Conservation (phyloP, 1,284 basidiomycete species). For the Cutaneotrichosporon mucoides region DNA sequence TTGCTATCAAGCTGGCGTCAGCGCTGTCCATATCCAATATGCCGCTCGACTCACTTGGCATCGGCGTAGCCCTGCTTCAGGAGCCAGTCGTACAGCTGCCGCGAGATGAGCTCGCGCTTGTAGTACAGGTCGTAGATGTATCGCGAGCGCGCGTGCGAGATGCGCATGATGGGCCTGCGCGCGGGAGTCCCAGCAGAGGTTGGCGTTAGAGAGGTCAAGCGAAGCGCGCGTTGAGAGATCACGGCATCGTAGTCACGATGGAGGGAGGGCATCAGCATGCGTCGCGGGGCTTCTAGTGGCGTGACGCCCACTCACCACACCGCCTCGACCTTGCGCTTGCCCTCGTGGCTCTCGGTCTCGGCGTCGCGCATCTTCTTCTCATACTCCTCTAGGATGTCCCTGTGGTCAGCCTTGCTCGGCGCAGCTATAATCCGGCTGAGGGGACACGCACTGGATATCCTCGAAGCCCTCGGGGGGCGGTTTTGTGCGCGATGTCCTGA, state of each 20-base stretch:
- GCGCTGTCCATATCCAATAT: neutral
- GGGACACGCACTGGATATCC: slow-evolving; percentile 67
- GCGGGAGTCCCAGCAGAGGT: neutral
- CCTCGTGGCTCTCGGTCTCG: slow-evolving; percentile 95
- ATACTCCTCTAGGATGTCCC: slow-evolving; percentile 85
- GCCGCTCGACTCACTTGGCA: slow-evolving; percentile 66
- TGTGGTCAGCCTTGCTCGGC: slow-evolving; percentile 59
- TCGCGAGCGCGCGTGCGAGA: slow-evolving; percentile 87
- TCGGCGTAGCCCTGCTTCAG: slow-evolving; percentile 97
- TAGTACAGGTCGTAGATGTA: slow-evolving; percentile 99
- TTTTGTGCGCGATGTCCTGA: slow-evolving; percentile 90
- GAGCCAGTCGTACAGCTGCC: slow-evolving; percentile 96
- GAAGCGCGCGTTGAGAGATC: neutral
- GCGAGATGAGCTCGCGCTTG: slow-evolving; percentile 92
- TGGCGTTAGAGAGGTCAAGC: too few species aligned
- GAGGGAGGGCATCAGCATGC: neutral
- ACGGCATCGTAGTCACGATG: too few species aligned
- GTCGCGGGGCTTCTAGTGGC: neutral
- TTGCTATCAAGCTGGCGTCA: slow-evolving; percentile 80
- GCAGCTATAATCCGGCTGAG: slow-evolving; percentile 30
- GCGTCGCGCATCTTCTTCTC: slow-evolving; percentile 96
- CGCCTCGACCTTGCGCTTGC: slow-evolving; percentile 93
- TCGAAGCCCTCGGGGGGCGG: slow-evolving; percentile 95
- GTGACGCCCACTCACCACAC: slow-evolving; percentile 62
- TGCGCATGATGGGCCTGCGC: slow-evolving; percentile 82